Evolutionary conservation across 148 eudicot genomes (phyloP), one percentile per base, ranked within the genome.

Genomic region (Fagopyrum homotropicum): DNA sequence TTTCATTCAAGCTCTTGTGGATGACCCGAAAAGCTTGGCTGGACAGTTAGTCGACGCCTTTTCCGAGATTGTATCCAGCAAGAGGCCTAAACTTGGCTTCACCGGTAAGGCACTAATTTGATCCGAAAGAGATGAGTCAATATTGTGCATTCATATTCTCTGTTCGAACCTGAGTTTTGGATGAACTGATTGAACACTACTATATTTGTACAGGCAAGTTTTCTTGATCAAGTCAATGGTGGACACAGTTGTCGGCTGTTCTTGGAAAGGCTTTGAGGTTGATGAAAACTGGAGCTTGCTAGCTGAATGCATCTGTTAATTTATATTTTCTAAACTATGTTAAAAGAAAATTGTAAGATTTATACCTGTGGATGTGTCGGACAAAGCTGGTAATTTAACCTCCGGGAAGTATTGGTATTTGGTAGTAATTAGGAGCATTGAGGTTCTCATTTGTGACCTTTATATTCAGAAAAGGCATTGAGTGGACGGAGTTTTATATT

Each of bases 11-110:
- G 82, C 96, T 55, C 77, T 94, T 14, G 61, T 74, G 2, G 93
- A 92, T 55, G 97, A 94, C 78, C 97, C 96, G 9, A 82, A 77
- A 76, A 89, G 96, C 80, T 85, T 92, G 75, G 97, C 91, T 2
- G 98, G 82, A 69, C 98, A 92, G 78, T 80, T 94, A 82, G 83
- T 89, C 12, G 91, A 94, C 75, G 82, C 97, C 19, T 94, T 94
- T 79, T 75, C 86, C 2, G 98, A 92, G 61, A 85, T 87, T 35
- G 44, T 91, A 75, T 84, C 86, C 72, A 55, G 82, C 88, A 90
- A 95, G 85, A 90, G 80, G 91, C 88, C 86, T 5, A 81, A 78
- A 76, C 80, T 74, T 79, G 84, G 91, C 52, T 83, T 78, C 76
- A 47, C 19, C 12, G 55, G 54, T 43, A 60, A 45, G 40, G 3